A percentile compares a stretch with the other conserved stretches of the same genome.
These are phyloP conservation scores for Termitomyces sp. DNA, from an alignment of 768 basidiomycete genomes.

Conservation along the genomic window DNA sequence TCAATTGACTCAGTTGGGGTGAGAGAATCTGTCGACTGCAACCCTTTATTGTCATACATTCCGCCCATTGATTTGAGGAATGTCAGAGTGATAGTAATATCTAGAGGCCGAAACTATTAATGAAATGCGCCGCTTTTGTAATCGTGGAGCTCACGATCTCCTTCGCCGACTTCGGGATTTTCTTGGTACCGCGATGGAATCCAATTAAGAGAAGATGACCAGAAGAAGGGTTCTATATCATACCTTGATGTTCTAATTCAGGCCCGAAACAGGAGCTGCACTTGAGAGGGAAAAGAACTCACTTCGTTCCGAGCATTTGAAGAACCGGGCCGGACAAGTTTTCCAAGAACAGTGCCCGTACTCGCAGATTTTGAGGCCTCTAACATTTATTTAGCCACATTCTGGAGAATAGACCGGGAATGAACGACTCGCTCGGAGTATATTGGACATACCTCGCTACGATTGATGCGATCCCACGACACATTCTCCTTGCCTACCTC, in stretches of 20 bases:
- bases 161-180: conserved; percentile 26
- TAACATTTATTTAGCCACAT: conserved; percentile 11
- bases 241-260: conserved; percentile 27
- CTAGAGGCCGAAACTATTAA: conserved; percentile 21
- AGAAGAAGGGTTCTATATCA: conserved; percentile 63
- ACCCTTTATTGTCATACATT: conserved; percentile 3
- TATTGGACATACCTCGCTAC: conserved; percentile 26
- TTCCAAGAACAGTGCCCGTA: conserved; percentile 48
- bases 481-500: conserved; percentile 18
- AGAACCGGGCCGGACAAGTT: conserved; percentile 46
- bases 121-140: not conserved
- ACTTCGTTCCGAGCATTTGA: conserved; percentile 59
- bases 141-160: conserved; percentile 44
- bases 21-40: conserved; percentile 2
- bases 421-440: not conserved
- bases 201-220: conserved; percentile 60
- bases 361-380: conserved; percentile 31
- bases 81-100: conserved; percentile 52
- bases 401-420: not conserved
- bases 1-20: conserved; percentile 8
- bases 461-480: conserved; percentile 34
- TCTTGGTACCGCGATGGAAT: conserved; percentile 65
- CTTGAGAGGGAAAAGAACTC: conserved; percentile 8
- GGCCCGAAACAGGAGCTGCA: not conserved
- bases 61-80: conserved; percentile 43